Evolutionary conservation across 805 yeast genomes (phyloP), one percentile per base, ranked within the genome.

Genomic region (Saccharomycopsis vini): DNA sequence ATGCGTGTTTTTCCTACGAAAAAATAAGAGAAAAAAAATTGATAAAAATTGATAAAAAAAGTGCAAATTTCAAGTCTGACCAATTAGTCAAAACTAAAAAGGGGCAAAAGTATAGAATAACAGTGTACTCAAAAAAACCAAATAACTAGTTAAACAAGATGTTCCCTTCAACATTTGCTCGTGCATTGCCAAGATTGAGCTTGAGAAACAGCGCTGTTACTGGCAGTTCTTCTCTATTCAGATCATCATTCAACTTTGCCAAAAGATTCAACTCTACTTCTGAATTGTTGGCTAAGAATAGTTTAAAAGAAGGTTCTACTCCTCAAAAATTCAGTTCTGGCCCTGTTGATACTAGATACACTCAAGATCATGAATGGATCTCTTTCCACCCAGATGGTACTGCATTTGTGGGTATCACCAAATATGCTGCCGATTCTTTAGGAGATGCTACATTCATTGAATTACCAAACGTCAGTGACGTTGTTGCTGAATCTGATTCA

Each of bases 381-480:
- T 89, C 95, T 3, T 71, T 78, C 44, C 94, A 84, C 61, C 74
- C 75, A 22, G 95, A 89, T 63, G 85, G 85, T 49, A 70, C 79
- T 35, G 82, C 90, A 2, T 88, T 80, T 56, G 70, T 90, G 44
- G 98, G 98, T 24, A 87, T 92, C 63, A 88, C 98, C 46, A 77
- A 75, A 56, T 89, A 92, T 60, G 98, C 98, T 16, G 81, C 96
- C 19, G 95, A 88, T 57, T 95, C 97, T 5, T 75, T 92, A 49
- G 98, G 98, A 36, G 98, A 92, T 64, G 94, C 95, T 45, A 94
- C 97, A 3, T 92, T 72, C 61, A 81, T 89, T 47, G 98, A 92
- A 65, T 71, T 90, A 54, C 95, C 95, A 38, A 89, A 81, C 53
- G 74, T 73, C 32, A 84, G 80, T 33, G 73, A 71, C 33, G 67